Evolutionary conservation across 257 asterid genomes (phyloP), one percentile per base, ranked within the genome.

Genomic region (Capsicum rhomboideum): DNA sequence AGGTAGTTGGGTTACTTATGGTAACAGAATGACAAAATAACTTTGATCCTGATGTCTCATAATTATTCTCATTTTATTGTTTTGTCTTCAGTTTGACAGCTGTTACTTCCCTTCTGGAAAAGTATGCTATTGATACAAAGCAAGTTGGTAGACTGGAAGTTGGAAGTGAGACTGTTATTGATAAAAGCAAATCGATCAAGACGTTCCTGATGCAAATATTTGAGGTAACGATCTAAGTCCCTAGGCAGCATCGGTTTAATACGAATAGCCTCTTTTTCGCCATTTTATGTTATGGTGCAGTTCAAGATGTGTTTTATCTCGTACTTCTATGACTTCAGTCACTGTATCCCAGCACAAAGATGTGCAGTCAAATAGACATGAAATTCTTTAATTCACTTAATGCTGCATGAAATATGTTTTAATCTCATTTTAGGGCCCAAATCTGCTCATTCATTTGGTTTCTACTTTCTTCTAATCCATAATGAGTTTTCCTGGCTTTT

Each of bases 181-280:
- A 97, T 87, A 97, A 97, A 87, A 97, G 99, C 93, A 97, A 97
- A 89, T 97, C 99, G 85, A 97, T 97, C 58, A 97, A 97, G 91
- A 97, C 99, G 72, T 97, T 97, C 84, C 85, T 97, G 92, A 97
- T 97, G 99, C 99, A 97, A 84, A 90, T 97, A 81, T 97, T 97
- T 82, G 99, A 97, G 99, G 99, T 95, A 91, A 67, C 18, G 53
- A 23, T 54, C 3, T 40, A 77, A 26, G 28, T 77, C 26, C 28
- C 17, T 77, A 1, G 63, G 31, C 14, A 23, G 23, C 21, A 23
- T 6, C 2, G 11, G n/a, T 64, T 14, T 64, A 29, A 7, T 64
- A 64, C 13, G 72, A 64, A 28, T 64, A 31, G 28, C 44, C 72
- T 14, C 72, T 10, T 64, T 40, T 63, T 63, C 2, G 4, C 44